phyloP scores from a whole-genome alignment of 1,139 yeast species.

The Meyerozyma smithsonii region DNA sequence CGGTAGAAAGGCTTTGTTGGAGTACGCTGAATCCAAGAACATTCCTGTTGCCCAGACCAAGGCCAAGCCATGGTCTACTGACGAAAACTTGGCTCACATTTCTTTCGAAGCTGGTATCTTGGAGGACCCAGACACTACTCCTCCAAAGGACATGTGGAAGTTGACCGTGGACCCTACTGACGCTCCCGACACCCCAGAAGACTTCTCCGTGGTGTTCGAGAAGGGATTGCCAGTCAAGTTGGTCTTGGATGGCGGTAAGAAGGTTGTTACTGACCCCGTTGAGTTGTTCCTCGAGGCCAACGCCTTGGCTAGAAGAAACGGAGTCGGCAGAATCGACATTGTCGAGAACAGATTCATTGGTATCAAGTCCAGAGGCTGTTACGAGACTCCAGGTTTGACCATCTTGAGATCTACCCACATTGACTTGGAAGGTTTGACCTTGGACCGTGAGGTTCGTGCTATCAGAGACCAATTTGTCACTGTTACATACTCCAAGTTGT shows the following conservation, averaged over 20 bases:
- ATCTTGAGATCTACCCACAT: conserved; percentile 89
- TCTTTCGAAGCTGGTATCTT: conserved; percentile 98
- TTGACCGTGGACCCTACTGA: conserved; percentile 92
- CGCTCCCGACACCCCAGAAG: conserved; percentile 93
- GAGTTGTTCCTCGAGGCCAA: conserved; percentile 91
- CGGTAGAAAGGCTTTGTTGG: conserved; percentile 93
- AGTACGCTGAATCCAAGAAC: conserved; percentile 84
- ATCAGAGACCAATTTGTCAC: conserved; percentile 96
- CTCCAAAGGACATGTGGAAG: conserved; percentile 99
- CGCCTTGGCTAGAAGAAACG: conserved; percentile 95
- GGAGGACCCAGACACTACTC: conserved; percentile 97
- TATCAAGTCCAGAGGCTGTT: conserved; percentile 98
- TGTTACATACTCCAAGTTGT: conserved; percentile 80
- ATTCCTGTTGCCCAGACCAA: conserved; percentile 96
- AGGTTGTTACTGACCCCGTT: conserved; percentile 73
- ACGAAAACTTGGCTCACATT: conserved; percentile 97
- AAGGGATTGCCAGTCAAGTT: conserved; percentile 87
- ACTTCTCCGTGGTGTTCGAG: conserved; percentile 73
- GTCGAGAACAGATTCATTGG: conserved; percentile 99
- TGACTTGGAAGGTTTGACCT: conserved; percentile 93
- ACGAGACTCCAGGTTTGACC: conserved; percentile 98
- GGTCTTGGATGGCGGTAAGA: conserved; percentile 57
- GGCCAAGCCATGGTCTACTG: conserved; percentile 99
- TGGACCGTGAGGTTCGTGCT: conserved; percentile 97
- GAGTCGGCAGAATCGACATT: conserved; percentile 98